phyloP scores from a whole-genome alignment of 495 filamentous ascomycete species.

The Xeromyces bisporus region DNA sequence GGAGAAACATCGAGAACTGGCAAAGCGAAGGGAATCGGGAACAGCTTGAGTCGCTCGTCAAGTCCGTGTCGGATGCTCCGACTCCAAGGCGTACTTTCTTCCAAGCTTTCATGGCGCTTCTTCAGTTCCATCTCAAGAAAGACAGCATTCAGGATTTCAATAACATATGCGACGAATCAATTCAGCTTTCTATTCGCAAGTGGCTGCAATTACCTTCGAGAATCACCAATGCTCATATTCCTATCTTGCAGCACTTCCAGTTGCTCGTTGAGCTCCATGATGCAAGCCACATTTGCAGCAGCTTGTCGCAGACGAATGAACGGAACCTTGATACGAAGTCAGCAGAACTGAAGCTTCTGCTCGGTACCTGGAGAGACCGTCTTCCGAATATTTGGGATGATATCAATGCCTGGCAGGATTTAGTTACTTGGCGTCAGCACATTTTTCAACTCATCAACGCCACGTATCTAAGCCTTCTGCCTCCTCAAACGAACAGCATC shows the following conservation, averaged over 20 bases:
- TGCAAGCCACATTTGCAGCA: slow-evolving; percentile 85
- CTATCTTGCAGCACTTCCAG: slow-evolving; percentile 92
- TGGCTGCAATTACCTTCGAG: slow-evolving; percentile 92
- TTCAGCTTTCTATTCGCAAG: slow-evolving; percentile 89
- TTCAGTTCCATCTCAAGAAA: slow-evolving; percentile 80
- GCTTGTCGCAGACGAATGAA: slow-evolving; percentile 67
- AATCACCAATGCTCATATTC: slow-evolving; percentile 91
- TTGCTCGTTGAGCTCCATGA: slow-evolving; percentile 97
- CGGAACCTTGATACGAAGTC: slow-evolving; percentile 85
- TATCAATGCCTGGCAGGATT: slow-evolving; percentile 96
- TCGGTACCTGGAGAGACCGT: slow-evolving; percentile 89
- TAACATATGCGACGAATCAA: slow-evolving; percentile 82
- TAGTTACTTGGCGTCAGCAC: slow-evolving; percentile 97
- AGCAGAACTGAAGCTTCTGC: slow-evolving; percentile 81
- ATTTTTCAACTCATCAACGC: slow-evolving; percentile 95
- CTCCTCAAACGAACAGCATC: slow-evolving; percentile 60
- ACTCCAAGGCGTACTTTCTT: slow-evolving; percentile 89
- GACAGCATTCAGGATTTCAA: slow-evolving; percentile 70
- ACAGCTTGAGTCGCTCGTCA: slow-evolving; percentile 75
- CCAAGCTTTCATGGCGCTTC: slow-evolving; percentile 90
- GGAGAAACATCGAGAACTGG: slow-evolving; percentile 91
- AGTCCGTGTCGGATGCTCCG: slow-evolving; percentile 90
- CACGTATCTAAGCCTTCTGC: slow-evolving; percentile 76
- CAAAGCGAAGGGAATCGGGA: slow-evolving; percentile 69
- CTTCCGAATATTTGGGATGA: slow-evolving; percentile 98